Conservation (phyloP, 1,139 yeast genomes). For the Yamadazyma atmosphaerica region DNA sequence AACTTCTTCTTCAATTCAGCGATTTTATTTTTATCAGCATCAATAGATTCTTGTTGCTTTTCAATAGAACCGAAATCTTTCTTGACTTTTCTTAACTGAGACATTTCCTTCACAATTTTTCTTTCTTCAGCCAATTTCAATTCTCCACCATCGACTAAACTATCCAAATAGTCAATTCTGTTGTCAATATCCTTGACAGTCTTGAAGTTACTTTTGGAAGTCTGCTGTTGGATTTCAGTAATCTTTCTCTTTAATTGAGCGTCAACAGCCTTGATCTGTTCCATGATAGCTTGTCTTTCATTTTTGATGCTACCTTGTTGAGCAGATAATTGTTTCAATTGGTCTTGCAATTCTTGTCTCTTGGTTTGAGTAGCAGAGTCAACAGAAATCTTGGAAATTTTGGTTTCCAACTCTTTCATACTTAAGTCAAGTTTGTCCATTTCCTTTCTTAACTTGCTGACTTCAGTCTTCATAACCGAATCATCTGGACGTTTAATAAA, state of each 20-base stretch:
- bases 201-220: constrained; percentile 71
- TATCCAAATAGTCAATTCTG: constrained; percentile 70
- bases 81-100: constrained; percentile 75
- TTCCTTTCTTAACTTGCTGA: constrained; percentile 62
- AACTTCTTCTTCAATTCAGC: constrained; percentile 72
- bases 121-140: constrained; percentile 92
- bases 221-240: constrained; percentile 69
- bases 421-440: constrained; percentile 67
- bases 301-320: constrained; percentile 72
- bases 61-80: constrained; percentile 78
- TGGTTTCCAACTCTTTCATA: constrained; percentile 40
- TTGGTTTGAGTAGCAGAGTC: constrained; percentile 49
- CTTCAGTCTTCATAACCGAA: constrained; percentile 56
- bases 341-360: constrained; percentile 63
- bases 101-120: constrained; percentile 80
- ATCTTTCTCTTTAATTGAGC: constrained; percentile 73
- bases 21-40: constrained; percentile 75
- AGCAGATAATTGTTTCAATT: constrained; percentile 61
- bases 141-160: constrained; percentile 73
- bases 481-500: constrained; percentile 79
- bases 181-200: constrained; percentile 76
- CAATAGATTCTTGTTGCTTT: constrained; percentile 76
- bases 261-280: constrained; percentile 74
- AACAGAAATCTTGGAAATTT: constrained; percentile 44
- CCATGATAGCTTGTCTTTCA: constrained; percentile 67